phyloP scores from a whole-genome alignment of 371 early-diverging fungal genomes.

The Mortierella sp. region DNA sequence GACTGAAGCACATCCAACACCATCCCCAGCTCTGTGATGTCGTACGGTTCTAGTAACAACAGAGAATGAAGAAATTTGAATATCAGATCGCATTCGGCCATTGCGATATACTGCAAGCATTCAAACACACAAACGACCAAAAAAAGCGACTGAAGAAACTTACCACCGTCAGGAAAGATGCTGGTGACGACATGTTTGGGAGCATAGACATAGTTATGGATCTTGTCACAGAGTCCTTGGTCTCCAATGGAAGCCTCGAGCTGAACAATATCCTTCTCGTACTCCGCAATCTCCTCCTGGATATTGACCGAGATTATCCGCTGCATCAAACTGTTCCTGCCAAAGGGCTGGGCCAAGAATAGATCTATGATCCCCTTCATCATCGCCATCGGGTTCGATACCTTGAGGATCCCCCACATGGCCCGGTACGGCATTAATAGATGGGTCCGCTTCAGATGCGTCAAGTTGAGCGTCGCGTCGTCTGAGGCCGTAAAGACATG shows the following conservation, averaged over 20 bases:
- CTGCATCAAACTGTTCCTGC: slow-evolving; percentile 71
- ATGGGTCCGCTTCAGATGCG: slow-evolving; percentile 71
- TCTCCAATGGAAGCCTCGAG: slow-evolving; percentile 65
- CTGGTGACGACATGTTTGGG: slow-evolving; percentile 44
- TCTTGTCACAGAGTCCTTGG: slow-evolving; percentile 65
- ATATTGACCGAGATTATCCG: slow-evolving; percentile 70
- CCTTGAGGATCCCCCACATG: slow-evolving; percentile 66
- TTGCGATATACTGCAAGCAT: too few relatives aligned
- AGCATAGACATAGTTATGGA: slow-evolving; percentile 67
- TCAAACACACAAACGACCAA: neutral
- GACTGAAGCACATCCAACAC: slow-evolving; percentile 61
- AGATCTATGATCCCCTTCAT: slow-evolving; percentile 74
- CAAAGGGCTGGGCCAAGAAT: slow-evolving; percentile 77
- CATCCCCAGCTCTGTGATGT: slow-evolving; percentile 35
- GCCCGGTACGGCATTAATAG: slow-evolving; percentile 72
- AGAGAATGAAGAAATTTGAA: too few relatives aligned
- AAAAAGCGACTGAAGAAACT: neutral
- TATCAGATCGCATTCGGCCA: too few relatives aligned
- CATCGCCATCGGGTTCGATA: slow-evolving; percentile 75
- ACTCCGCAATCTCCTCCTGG: slow-evolving; percentile 64
- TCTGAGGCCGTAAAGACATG: slow-evolving; percentile 73
- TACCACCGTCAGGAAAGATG: slow-evolving; percentile 45
- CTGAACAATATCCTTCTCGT: slow-evolving; percentile 65
- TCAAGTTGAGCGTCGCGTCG: slow-evolving; percentile 65
- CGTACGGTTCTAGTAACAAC: slow-evolving; percentile 23